These are phyloP conservation scores for Acanthamoeba rhysodes DNA, from an alignment of 208 protist genomes.

Conservation along the genomic window DNA sequence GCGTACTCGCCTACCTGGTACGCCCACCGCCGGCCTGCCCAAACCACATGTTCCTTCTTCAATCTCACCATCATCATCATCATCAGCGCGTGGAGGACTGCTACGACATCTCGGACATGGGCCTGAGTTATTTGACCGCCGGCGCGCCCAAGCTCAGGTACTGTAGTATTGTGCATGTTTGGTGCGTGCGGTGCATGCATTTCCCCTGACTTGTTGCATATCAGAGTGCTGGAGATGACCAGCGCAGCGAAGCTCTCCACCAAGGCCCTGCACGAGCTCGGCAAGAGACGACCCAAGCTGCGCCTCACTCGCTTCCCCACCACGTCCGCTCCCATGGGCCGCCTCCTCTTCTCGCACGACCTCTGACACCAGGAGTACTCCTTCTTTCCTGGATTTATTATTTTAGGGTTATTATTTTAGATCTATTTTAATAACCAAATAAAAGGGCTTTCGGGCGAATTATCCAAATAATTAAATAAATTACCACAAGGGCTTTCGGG, in stretches of 20 bases:
- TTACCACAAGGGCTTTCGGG: too few species aligned
- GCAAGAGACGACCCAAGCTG: neutral
- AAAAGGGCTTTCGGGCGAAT: too few species aligned
- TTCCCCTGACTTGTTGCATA: neutral
- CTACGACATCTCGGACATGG: slow-evolving; percentile 52
- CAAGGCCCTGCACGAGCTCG: neutral
- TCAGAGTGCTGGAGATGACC: neutral
- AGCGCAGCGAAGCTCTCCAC: neutral
- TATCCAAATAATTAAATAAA: too few species aligned
- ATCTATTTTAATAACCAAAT: too few species aligned
- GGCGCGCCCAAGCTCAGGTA: slow-evolving; percentile 37
- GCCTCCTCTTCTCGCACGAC: slow-evolving; percentile 40
- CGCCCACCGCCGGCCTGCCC: too few species aligned
- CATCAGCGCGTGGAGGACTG: neutral
- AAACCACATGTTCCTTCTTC: neutral
- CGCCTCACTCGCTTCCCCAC: neutral
- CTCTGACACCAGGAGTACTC: neutral
- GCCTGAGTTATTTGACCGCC: slow-evolving; percentile 31
- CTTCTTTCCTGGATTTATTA: too few species aligned
- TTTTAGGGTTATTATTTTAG: too few species aligned
- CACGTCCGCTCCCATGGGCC: neutral
- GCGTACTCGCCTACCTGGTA: neutral
- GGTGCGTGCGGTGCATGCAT: neutral
- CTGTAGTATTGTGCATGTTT: neutral
- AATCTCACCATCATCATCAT: too few species aligned